Evolutionary conservation across 208 protist genomes (phyloP).

Genomic region (Blastocrithidia nonstop): DNA sequence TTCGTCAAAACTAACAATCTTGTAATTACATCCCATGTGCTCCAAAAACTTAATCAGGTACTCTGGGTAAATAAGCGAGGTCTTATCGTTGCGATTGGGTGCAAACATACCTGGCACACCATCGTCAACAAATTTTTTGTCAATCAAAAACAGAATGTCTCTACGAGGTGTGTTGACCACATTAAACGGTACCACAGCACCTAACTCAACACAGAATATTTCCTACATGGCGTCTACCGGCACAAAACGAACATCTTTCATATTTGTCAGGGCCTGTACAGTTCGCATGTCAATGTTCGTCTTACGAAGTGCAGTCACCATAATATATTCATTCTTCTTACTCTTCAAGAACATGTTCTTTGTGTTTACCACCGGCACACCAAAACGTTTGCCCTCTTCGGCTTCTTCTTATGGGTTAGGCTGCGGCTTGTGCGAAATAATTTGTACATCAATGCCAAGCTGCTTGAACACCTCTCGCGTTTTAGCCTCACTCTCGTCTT

Average conservation of each 20-base stretch:
- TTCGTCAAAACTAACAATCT: constrained; percentile 43
- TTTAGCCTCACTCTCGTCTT: too few relatives aligned
- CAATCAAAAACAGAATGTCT: constrained; percentile 52
- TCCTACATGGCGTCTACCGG: constrained; percentile 44
- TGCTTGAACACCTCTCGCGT: too few relatives aligned
- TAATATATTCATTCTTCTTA: constrained; percentile 77
- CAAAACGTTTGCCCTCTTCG: constrained; percentile 6
- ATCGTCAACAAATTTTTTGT: constrained; percentile 33
- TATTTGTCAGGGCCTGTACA: constrained; percentile 41
- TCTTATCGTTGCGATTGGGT: constrained; percentile 78
- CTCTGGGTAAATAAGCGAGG: constrained; percentile 32
- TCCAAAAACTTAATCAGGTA: constrained; percentile 50
- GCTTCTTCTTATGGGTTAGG: too few relatives aligned
- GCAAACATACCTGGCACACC: constrained; percentile 34
- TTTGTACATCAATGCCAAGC: too few relatives aligned
- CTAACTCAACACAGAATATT: constrained; percentile 50
- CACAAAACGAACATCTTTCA: constrained; percentile 75
- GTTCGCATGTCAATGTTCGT: constrained; percentile 68
- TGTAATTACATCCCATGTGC: constrained; percentile 40
- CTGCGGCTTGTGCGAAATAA: too few relatives aligned
- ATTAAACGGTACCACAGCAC: constrained; percentile 68
- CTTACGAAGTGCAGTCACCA: constrained; percentile 46
- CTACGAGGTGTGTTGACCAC: constrained; percentile 67
- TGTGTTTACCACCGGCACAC: constrained; percentile 13
- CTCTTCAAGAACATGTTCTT: constrained; percentile 86